Evolutionary conservation across 2,329 filamentous ascomycete species (phyloP).

Genomic region (Bipolaris bicolor): DNA sequence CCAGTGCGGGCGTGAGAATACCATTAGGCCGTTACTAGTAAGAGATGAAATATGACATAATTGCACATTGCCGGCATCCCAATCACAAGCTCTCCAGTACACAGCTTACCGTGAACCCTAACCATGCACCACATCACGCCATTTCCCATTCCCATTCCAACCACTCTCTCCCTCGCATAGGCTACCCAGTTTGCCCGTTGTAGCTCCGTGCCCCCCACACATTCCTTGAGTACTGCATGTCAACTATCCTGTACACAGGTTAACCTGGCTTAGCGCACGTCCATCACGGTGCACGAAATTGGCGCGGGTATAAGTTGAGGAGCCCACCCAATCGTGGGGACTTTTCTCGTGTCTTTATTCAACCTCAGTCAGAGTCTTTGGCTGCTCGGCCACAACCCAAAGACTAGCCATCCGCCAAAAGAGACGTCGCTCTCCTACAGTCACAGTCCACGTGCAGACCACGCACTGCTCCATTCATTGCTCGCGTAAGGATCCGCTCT

Average conservation of each 20-base stretch:
- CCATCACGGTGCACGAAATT: slow-evolving; percentile 22
- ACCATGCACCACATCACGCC: background rate
- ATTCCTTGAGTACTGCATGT: slow-evolving; percentile 16
- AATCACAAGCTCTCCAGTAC: background rate
- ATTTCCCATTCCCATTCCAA: background rate
- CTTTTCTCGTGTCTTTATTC: slow-evolving; percentile 29
- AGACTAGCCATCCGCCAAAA: slow-evolving; percentile 22
- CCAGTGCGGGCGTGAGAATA: background rate
- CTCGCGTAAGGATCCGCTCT: slow-evolving; percentile 43
- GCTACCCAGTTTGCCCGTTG: background rate
- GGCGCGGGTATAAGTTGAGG: slow-evolving; percentile 25
- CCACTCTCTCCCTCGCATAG: background rate
- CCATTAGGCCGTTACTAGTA: no score
- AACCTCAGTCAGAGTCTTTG: slow-evolving; percentile 16
- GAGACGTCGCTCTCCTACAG: slow-evolving; percentile 31
- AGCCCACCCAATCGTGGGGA: slow-evolving; percentile 30
- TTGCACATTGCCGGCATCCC: background rate
- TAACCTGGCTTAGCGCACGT: slow-evolving; percentile 19
- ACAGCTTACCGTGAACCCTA: background rate
- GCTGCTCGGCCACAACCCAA: slow-evolving; percentile 12
- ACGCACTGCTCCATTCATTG: slow-evolving; percentile 41
- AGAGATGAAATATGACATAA: background rate
- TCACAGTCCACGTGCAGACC: slow-evolving; percentile 34
- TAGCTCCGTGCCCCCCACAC: background rate
- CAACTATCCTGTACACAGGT: slow-evolving; percentile 1